phyloP scores from a whole-genome alignment of 192 early-diverging fungal species.

The Coemansia sp. region DNA sequence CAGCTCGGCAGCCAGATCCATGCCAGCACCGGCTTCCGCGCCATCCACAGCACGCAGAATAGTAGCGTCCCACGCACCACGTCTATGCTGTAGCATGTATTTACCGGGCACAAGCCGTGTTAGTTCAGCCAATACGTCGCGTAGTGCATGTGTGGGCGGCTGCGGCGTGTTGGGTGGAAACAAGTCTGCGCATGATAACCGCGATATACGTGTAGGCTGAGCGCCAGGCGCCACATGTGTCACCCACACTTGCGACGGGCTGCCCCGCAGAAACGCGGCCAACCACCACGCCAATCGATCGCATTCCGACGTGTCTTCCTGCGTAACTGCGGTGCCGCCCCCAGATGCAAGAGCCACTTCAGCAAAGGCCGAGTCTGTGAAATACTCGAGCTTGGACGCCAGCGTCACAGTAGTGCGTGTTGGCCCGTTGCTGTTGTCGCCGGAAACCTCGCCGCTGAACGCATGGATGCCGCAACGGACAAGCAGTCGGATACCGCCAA shows the following conservation, averaged over 20 bases:
- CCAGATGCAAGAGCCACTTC: constrained; percentile 15
- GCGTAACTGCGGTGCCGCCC: not conserved
- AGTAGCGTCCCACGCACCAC: constrained; percentile 51
- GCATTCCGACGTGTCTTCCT: constrained; percentile 30
- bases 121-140: constrained; percentile 27
- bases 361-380: constrained; percentile 1
- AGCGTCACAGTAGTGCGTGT: constrained; percentile 28
- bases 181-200: constrained; percentile 20
- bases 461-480: constrained; percentile 44
- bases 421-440: not conserved
- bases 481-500: constrained; percentile 37
- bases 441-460: constrained; percentile 12
- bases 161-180: constrained; percentile 14
- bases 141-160: constrained; percentile 42
- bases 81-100: constrained; percentile 43
- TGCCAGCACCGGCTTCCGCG: constrained; percentile 6
- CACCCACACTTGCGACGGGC: constrained; percentile 49
- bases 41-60: constrained; percentile 36
- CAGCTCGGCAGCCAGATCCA: constrained; percentile 38
- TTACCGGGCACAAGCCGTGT: constrained; percentile 18
- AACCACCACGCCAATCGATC: constrained; percentile 54
- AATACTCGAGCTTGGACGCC: constrained; percentile 40
- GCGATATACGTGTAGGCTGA: constrained; percentile 9
- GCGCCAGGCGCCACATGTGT: constrained; percentile 25
- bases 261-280: constrained; percentile 42